Base-by-base conservation (phyloP, 345 rosid genomes). In the Kandelia obovata region DNA sequence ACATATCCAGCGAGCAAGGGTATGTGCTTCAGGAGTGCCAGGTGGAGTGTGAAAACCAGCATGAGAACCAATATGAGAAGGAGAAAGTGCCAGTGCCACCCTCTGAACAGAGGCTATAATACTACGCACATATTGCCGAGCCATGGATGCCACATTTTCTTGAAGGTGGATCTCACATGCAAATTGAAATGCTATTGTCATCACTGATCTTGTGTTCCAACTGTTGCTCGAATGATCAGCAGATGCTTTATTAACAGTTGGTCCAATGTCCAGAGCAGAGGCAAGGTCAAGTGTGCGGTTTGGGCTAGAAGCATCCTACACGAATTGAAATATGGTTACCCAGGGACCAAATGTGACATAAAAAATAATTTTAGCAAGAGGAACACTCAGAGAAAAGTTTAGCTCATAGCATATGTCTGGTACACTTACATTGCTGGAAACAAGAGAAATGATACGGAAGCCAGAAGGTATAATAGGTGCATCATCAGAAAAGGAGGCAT, bases 211-310 rank as follows among this genome's bases (percentile, higher is more conserved):
- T 58, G 87, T 75, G 77, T 89, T 86, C 72, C 88, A 81, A 20
- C 92, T 70, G 73, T 69, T 82, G 62, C 83, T 79, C 30, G 88
- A 80, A 55, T 78, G 73, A 67, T 92, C 94, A n/a, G 67, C 84
- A 17, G 91, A 79, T 25, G 84, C 71, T 85, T 81, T 90, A 73
- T 87, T 89, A 71, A 92, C 99, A 47, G 92, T 83, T 0, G 92
- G 81, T 16, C 98, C 98, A 58, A 95, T 85, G 75, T 96, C 99
- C 65, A 96, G 96, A 30, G 99, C 87, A 53, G 99, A 96, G 16
- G 99, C 98, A 63, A 96, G 99, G 73, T 96, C 99, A 76, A 96
- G 81, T 26, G 99, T 96, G 65, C 99, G 97, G 80, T 90, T 96
- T 63, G 97, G 97, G 71, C 98, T 90, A 23, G 94, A 81, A 55